Percentiles rank a stretch among this genome's conserved stretches.
phyloP scores from a whole-genome alignment of 352 stramenopile species.

The Globisporangium cylindrosporum region DNA sequence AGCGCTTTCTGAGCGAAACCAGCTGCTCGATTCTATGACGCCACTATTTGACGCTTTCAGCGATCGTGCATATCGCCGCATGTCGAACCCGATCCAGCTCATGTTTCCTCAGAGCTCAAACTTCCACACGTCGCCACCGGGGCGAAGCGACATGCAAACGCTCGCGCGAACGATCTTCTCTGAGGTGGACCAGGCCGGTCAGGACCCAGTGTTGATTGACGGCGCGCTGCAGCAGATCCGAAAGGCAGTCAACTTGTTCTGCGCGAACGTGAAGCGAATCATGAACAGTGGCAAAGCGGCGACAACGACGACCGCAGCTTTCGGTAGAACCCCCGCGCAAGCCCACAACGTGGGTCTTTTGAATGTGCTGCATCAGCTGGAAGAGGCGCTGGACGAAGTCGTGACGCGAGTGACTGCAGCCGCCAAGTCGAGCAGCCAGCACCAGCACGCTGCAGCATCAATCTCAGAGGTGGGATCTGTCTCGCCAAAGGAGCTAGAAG shows the following conservation, averaged over 20 bases:
- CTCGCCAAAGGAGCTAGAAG: slow-evolving; percentile 39
- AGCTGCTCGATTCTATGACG: slow-evolving; percentile 70
- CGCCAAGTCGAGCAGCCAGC: slow-evolving; percentile 9
- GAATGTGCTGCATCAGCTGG: slow-evolving; percentile 61
- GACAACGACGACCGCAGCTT: slow-evolving; percentile 42
- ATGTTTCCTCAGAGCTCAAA: slow-evolving; percentile 86
- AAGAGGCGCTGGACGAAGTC: slow-evolving; percentile 62
- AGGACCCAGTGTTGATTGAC: slow-evolving; percentile 56
- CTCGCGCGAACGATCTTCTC: slow-evolving; percentile 68
- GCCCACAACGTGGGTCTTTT: slow-evolving; percentile 80
- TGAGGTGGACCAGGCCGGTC: slow-evolving; percentile 63
- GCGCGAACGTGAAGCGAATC: slow-evolving; percentile 65
- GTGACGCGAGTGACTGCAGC: slow-evolving; percentile 32
- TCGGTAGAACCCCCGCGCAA: slow-evolving; percentile 58
- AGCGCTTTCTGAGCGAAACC: slow-evolving; percentile 42
- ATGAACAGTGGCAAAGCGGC: slow-evolving; percentile 63
- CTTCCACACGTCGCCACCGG: slow-evolving; percentile 80
- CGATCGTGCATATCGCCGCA: slow-evolving; percentile 51
- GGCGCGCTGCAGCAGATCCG: slow-evolving; percentile 58
- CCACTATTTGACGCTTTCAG: slow-evolving; percentile 71
- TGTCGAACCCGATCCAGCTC: slow-evolving; percentile 79
- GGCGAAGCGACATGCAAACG: slow-evolving; percentile 81
- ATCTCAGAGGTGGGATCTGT: not conserved
- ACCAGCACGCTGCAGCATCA: not conserved
- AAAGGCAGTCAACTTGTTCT: slow-evolving; percentile 68